phyloP scores from a whole-genome alignment of 345 rosid genomes.

The Limnanthes douglasii region DNA sequence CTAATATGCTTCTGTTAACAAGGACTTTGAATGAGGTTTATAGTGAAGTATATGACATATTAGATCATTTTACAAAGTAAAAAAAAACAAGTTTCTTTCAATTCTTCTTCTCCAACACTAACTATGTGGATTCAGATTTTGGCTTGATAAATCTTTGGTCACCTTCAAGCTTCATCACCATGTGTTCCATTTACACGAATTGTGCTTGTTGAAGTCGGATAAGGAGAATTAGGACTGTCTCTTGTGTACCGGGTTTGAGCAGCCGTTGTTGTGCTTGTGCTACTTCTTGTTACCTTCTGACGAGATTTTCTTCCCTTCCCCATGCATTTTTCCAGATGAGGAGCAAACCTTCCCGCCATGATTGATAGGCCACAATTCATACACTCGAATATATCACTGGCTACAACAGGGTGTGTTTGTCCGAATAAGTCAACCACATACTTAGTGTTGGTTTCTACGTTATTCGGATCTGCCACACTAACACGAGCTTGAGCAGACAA shows the following conservation, averaged over 20 bases:
- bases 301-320: constrained; percentile 99
- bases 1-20: no score
- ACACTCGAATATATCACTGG: constrained; percentile 73
- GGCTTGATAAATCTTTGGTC: no score
- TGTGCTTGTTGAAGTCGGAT: constrained; percentile 31
- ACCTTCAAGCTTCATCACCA: constrained; percentile 42
- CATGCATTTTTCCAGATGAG: constrained; percentile 96
- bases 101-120: no score
- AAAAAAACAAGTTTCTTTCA: no score
- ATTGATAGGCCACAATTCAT: constrained; percentile 86
- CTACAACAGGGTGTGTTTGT: constrained; percentile 74
- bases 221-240: constrained; percentile 42
- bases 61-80: no score
- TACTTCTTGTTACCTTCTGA: constrained; percentile 53
- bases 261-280: no score
- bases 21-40: no score
- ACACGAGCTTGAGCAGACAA: constrained; percentile 70
- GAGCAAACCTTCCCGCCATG: constrained; percentile 91
- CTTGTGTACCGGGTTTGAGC: constrained; percentile 56
- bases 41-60: no score
- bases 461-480: constrained; percentile 55
- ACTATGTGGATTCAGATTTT: no score
- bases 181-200: constrained; percentile 43
- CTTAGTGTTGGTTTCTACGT: constrained; percentile 55
- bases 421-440: constrained; percentile 86